phyloP scores from a whole-genome alignment of 2,329 filamentous ascomycete genomes.

The Hypomyces perniciosus region DNA sequence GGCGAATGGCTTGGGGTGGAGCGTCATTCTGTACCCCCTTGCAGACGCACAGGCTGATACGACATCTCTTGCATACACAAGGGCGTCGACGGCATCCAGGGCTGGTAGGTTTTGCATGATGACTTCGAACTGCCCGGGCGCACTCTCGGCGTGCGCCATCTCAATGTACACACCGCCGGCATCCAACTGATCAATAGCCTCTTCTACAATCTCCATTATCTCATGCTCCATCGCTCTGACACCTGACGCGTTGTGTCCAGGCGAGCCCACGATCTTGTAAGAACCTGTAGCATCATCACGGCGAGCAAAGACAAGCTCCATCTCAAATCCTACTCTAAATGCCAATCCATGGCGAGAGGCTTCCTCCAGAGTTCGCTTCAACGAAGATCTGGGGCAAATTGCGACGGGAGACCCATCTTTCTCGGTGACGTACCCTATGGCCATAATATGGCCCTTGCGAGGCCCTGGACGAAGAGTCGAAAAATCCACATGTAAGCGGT shows the following conservation, averaged over 20 bases:
- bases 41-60: conserved; percentile 58
- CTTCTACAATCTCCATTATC: conserved; percentile 53
- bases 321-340: conserved; percentile 71
- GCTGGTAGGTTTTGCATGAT: conserved; percentile 59
- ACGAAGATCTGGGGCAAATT: conserved; percentile 60
- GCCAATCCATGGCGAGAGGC: conserved; percentile 48
- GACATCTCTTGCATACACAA: conserved; percentile 65
- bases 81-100: conserved; percentile 62
- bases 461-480: conserved; percentile 54
- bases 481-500: conserved; percentile 61
- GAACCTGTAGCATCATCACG: conserved; percentile 48
- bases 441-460: conserved; percentile 55
- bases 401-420: conserved; percentile 43
- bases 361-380: conserved; percentile 48
- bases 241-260: conserved; percentile 50
- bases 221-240: conserved; percentile 57
- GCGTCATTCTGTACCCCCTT: conserved; percentile 60
- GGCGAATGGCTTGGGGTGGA: conserved; percentile 65
- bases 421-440: conserved; percentile 61
- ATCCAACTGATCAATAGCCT: conserved; percentile 57
- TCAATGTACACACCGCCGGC: conserved; percentile 60
- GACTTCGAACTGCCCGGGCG: conserved; percentile 72
- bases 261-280: conserved; percentile 37
- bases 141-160: conserved; percentile 69
- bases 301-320: conserved; percentile 69